Base-by-base conservation (phyloP, 2,329 filamentous ascomycete species). In the Phaeosphaeriaceae sp. region DNA sequence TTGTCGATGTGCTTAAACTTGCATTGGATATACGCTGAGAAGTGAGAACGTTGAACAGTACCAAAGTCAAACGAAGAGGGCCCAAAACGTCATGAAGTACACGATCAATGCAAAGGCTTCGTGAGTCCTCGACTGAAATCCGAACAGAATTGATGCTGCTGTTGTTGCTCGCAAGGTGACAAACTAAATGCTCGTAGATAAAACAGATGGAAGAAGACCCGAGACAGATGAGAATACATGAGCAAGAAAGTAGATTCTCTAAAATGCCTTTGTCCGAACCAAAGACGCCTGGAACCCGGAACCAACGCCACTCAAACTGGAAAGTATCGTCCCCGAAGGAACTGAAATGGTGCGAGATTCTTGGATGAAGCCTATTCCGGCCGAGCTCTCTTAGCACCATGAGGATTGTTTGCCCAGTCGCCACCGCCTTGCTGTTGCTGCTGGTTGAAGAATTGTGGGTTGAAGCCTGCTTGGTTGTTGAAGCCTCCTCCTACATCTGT, bases 321-420 rank as follows among this genome's bases (percentile, higher is more conserved):
- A 36, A 36, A 36, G 13, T 13, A 36, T 15, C 31, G 31, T 13
- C 7, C 3, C 13, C 7, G 13, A 36, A 15, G 31, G 13, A 3
- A 13, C 13, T 15, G 31, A 36, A 3, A 36, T 36, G 9, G 6
- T 13, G 31, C 7, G 11, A 31, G 11, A 5, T 5, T 31, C 25
- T 5, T 11, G 5, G 25, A 31, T 36, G 13, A 27, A 11, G 31
- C 33, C 52, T 79, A 86, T 67, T 93, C 91, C 60, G 91, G 90
- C 62, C 91, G 86, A 65, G 90, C 89, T 65, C 91, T 84, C 80
- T 95, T 95, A 3, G 89, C 88, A 27, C 91, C 91, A 67, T 94
- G 91, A 6, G 91, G 91, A 70, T 94, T 94, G 78, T 87, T 88
- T 54, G 89, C 88, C 53, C 53, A 55, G 57, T 88, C 83, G 45